Conservation (phyloP, 805 yeast genomes). For the Wickerhamiella cacticola region DNA sequence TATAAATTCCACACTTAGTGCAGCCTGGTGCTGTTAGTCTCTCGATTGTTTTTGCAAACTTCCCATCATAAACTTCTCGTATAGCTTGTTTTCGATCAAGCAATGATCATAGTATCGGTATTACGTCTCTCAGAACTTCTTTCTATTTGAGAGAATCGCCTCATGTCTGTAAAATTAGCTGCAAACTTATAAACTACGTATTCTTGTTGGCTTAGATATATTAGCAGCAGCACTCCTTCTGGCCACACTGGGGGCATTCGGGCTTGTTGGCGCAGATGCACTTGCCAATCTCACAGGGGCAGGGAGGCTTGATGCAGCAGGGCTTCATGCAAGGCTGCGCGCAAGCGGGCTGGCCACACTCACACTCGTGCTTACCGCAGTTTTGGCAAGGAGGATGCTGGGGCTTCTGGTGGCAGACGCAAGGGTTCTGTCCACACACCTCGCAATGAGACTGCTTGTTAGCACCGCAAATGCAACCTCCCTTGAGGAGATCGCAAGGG, state of each 20-base stretch:
- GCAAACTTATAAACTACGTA: not conserved
- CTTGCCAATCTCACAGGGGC: slow-evolving; percentile 11
- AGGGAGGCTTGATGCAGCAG: slow-evolving; percentile 9
- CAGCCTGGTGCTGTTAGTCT: too few relatives aligned
- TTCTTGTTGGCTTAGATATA: not conserved
- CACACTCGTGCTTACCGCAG: slow-evolving; percentile 1
- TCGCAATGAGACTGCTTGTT: not conserved
- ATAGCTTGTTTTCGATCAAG: too few relatives aligned
- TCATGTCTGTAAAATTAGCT: too few relatives aligned
- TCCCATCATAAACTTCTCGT: too few relatives aligned
- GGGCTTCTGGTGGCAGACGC: slow-evolving; percentile 7
- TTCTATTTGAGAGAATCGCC: too few relatives aligned
- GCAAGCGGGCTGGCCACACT: not conserved
- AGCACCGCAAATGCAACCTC: slow-evolving; percentile 4
- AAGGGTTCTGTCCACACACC: slow-evolving; percentile 4
- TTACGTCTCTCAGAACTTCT: too few relatives aligned
- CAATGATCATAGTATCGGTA: too few relatives aligned
- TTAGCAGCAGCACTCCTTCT: slow-evolving; percentile 10
- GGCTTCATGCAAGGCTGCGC: not conserved
- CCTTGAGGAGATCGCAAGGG: slow-evolving; percentile 11
- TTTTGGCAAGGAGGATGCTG: not conserved
- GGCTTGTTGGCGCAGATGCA: slow-evolving; percentile 7
- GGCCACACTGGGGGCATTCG: slow-evolving; percentile 3
- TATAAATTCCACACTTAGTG: too few relatives aligned
- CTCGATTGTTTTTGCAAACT: too few relatives aligned